Conservation (phyloP, 495 filamentous ascomycete species). For the Daldinia bambusicola region DNA sequence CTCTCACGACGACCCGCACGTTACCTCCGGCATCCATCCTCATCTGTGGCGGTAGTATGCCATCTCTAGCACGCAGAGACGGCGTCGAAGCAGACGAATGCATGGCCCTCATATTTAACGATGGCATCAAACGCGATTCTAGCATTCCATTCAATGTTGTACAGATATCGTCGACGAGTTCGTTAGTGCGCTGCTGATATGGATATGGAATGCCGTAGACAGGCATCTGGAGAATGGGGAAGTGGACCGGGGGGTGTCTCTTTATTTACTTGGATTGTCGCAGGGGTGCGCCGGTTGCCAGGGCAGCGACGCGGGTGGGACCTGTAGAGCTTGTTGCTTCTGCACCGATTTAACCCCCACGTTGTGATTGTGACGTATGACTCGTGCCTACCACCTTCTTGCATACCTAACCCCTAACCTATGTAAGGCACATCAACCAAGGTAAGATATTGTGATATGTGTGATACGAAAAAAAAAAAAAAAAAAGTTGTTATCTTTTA, state of each 20-base stretch:
- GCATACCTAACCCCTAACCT: not conserved
- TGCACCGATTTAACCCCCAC: constrained; percentile 14
- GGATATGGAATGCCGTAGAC: constrained; percentile 46
- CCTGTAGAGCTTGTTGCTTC: not conserved
- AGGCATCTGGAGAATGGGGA: constrained; percentile 35
- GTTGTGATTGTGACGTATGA: constrained; percentile 21
- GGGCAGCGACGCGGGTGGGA: constrained; percentile 13
- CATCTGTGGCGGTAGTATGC: constrained; percentile 60
- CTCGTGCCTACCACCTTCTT: not conserved
- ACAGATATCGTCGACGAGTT: constrained; percentile 54
- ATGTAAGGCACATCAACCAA: not conserved
- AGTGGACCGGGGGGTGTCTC: constrained; percentile 5
- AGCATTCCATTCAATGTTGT: constrained; percentile 59
- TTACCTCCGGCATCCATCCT: constrained; percentile 76
- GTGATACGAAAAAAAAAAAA: not conserved
- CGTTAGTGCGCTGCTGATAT: constrained; percentile 40
- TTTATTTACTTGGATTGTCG: constrained; percentile 36
- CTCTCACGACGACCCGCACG: constrained; percentile 93
- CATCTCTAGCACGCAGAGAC: constrained; percentile 78
- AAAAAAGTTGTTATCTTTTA: not conserved
- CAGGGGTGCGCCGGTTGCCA: constrained; percentile 24
- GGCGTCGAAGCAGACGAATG: constrained; percentile 72
- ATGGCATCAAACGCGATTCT: constrained; percentile 58
- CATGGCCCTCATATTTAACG: constrained; percentile 52
- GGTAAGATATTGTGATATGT: not conserved